phyloP scores from a whole-genome alignment of 2,329 filamentous ascomycete species.

The Stemphylium lycopersici region DNA sequence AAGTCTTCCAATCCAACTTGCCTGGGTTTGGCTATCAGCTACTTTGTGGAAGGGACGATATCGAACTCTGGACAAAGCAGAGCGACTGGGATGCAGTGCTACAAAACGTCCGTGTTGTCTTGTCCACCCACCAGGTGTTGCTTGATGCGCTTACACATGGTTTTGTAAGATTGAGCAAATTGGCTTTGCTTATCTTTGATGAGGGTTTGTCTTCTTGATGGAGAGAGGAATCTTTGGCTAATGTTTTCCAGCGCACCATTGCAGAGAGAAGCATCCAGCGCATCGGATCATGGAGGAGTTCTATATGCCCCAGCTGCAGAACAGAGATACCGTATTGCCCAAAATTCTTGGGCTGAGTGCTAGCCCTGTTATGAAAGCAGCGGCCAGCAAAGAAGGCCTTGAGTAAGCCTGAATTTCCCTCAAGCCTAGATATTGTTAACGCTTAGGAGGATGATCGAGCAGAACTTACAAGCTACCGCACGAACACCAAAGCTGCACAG shows the following conservation, averaged over 20 bases:
- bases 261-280: conserved; percentile 66
- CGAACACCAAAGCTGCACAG: conserved; percentile 72
- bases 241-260: conserved; percentile 70
- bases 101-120: conserved; percentile 69
- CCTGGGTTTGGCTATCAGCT: conserved; percentile 63
- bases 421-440: conserved; percentile 17
- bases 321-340: conserved; percentile 54
- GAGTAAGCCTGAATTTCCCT: conserved; percentile 43
- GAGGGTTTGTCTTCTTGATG: conserved; percentile 66
- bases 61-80: conserved; percentile 75
- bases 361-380: conserved; percentile 72
- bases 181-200: conserved; percentile 79
- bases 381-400: conserved; percentile 57
- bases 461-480: conserved; percentile 71
- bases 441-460: conserved; percentile 62
- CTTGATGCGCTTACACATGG: conserved; percentile 75
- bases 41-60: conserved; percentile 70
- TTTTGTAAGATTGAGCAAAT: conserved; percentile 68
- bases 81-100: conserved; percentile 71
- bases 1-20: conserved; percentile 43
- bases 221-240: background rate
- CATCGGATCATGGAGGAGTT: conserved; percentile 75
- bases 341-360: conserved; percentile 80
- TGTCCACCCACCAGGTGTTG: conserved; percentile 79
- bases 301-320: conserved; percentile 62